Conservation (phyloP, 2,329 filamentous ascomycete species). For the Calonectria pteridis region DNA sequence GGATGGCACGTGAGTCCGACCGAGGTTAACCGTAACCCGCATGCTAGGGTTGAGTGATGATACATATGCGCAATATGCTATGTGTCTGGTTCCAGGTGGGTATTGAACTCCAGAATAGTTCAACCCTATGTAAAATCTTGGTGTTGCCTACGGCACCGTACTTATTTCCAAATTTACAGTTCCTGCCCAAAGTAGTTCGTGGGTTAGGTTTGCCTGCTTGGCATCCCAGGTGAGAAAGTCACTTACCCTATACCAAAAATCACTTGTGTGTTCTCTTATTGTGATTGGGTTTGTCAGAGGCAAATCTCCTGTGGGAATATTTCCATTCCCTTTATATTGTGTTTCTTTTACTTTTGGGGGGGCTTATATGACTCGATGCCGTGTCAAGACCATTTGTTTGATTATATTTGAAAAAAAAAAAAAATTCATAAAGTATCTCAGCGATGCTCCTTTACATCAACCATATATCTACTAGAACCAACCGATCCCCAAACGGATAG, state of each 20-base stretch:
- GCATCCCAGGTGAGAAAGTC: background rate
- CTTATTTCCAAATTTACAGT: background rate
- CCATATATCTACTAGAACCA: background rate
- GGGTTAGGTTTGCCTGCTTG: background rate
- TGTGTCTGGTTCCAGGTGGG: background rate
- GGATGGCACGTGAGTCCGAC: background rate
- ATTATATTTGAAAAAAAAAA: too few relatives aligned
- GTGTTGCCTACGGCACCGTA: background rate
- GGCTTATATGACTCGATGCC: too few relatives aligned
- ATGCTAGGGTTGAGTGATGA: background rate
- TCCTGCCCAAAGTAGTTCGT: background rate
- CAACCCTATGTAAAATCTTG: background rate
- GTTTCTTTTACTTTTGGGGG: background rate
- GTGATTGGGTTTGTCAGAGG: background rate
- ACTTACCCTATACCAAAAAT: background rate
- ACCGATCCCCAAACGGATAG: background rate
- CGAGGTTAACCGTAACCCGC: background rate
- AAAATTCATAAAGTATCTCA: too few relatives aligned
- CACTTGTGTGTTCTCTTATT: background rate
- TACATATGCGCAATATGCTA: background rate
- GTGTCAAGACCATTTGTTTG: too few relatives aligned
- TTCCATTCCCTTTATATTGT: background rate
- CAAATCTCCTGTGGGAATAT: background rate
- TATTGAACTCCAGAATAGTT: background rate
- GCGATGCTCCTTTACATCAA: too few relatives aligned